Conservation (phyloP, 225 moss, liverwort and hornwort genomes). For the Takakia lepidozioides region DNA sequence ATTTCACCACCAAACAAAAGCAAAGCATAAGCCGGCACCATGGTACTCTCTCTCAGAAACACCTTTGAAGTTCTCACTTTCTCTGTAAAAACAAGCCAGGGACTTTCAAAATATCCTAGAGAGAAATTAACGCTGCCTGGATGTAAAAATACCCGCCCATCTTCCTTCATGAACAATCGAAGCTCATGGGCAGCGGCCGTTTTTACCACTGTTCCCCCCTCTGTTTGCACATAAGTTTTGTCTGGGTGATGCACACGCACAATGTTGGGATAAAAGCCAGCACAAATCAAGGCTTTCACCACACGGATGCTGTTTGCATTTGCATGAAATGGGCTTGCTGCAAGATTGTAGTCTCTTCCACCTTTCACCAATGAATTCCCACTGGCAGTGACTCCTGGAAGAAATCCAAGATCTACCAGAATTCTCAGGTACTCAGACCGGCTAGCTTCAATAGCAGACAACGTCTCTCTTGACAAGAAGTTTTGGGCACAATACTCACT, state of each 20-base stretch:
- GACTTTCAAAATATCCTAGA: constrained; percentile 58
- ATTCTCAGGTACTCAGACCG: constrained; percentile 59
- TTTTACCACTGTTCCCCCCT: constrained; percentile 60
- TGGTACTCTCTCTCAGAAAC: constrained; percentile 63
- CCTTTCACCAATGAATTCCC: constrained; percentile 1
- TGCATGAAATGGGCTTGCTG: constrained; percentile 19
- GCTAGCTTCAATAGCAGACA: constrained; percentile 64
- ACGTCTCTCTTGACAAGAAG: constrained; percentile 57
- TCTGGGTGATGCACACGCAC: constrained; percentile 70
- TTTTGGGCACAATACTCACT: constrained; percentile 44
- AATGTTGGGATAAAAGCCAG: constrained; percentile 78
- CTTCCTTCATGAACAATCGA: constrained; percentile 62
- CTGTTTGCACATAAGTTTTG: constrained; percentile 66
- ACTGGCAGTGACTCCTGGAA: constrained; percentile 12
- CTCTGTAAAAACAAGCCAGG: constrained; percentile 69
- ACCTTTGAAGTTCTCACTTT: constrained; percentile 75
- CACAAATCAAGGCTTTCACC: constrained; percentile 75
- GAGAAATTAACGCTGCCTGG: constrained; percentile 67
- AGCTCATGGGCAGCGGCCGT: constrained; percentile 73
- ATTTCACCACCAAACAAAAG: constrained; percentile 71
- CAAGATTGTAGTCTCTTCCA: constrained; percentile 16
- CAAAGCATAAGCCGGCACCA: constrained; percentile 69
- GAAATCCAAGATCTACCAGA: constrained; percentile 61
- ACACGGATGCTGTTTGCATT: constrained; percentile 55
- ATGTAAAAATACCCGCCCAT: constrained; percentile 70